Base-by-base conservation (phyloP, 2,329 filamentous ascomycete species). In the Aureobasidium melanogenum region DNA sequence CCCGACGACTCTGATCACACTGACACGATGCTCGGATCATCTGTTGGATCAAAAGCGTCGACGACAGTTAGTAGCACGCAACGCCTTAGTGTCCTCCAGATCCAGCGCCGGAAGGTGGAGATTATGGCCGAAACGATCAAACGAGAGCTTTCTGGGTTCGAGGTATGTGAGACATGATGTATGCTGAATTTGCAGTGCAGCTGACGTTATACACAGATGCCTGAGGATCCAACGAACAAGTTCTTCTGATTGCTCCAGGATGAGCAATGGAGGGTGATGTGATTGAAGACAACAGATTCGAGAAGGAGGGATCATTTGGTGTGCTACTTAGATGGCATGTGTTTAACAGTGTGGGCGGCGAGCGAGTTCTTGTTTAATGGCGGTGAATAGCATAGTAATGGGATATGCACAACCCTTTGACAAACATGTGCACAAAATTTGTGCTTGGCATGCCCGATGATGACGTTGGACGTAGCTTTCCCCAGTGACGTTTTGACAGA, bases 21-120 rank as follows among this genome's bases (percentile, higher is more conserved):
- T 24, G 41, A 38, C 9, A 47, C 43, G 14, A 34, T 59, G 24
- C 46, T 58, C 24, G 65, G 63, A 46, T 59, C 62, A 39, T 61
- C 62, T 8, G 55, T 47, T 17, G 34, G 41, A 24, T 66, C 66
- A 14, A 55, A 59, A 26, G 62, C 60, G 9, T 74, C 72, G 1
- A 68, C 74, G 14, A 68, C 68, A 44, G 67, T 57, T 54, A 75
- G 72, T 66, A 72, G 63, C 66, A 71, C 54, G 65, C 68, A n/a
- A 71, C 75, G 41, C 69, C 64, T 70, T 10, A 75, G 76, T 22
- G 72, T 74, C 2, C 69, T 81, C n/a, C 75, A 77, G 39, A 71
- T 80, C 24, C 79, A 81, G 62, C 73, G 78, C 14, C 77, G 74
- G 67, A 79, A 79, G 68, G 63, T 79, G 26, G 77, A 80, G 57